Evolutionary conservation across 2,329 filamentous ascomycete genomes (phyloP).

Genomic region (Calonectria leucothoes): DNA sequence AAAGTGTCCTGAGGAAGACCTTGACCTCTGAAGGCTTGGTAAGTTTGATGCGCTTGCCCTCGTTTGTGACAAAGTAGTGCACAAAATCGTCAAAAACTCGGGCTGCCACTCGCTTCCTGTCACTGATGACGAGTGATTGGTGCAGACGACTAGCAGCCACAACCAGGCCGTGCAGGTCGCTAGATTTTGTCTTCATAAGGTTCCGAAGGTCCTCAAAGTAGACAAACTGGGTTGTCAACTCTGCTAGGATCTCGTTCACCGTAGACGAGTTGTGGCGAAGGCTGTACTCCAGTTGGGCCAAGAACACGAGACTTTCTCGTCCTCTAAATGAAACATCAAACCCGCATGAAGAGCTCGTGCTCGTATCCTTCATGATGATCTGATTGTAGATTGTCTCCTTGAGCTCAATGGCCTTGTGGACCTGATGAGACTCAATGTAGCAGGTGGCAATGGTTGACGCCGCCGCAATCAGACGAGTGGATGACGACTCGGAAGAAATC

Average conservation of each 20-base stretch:
- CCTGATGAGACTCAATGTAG: not conserved
- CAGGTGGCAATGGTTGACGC: not conserved
- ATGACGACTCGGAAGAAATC: not conserved
- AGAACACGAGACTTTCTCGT: not conserved
- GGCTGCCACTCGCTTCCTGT: not conserved
- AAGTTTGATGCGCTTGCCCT: not conserved
- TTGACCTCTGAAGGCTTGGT: not conserved
- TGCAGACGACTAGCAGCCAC: not conserved
- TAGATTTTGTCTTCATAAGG: not conserved
- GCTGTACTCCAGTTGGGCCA: not conserved
- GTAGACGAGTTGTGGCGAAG: not conserved
- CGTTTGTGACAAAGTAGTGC: not conserved
- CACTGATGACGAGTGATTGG: not conserved
- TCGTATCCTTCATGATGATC: not conserved
- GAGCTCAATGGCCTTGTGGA: not conserved
- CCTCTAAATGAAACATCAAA: not conserved
- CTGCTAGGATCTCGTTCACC: not conserved
- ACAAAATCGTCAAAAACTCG: not conserved
- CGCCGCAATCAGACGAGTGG: not conserved
- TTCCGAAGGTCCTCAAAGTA: not conserved
- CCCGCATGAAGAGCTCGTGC: not conserved
- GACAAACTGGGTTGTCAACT: not conserved
- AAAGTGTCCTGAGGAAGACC: not conserved
- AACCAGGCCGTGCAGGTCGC: not conserved
- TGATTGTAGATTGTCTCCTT: not conserved